phyloP scores from a whole-genome alignment of 177 flowering plant species.

The Tripterygium wilfordii region DNA sequence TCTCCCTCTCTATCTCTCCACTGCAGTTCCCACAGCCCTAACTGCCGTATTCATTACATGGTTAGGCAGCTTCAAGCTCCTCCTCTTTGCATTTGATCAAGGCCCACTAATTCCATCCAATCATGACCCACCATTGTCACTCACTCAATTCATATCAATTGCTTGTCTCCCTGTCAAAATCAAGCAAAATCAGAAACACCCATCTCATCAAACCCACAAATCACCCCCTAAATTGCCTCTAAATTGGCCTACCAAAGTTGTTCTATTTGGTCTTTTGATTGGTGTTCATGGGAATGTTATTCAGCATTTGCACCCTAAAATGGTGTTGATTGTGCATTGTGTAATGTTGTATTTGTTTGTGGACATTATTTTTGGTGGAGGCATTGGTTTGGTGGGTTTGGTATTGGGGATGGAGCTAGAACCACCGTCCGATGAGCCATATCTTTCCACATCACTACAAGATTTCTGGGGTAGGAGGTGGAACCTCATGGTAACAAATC shows the following conservation, averaged over 20 bases:
- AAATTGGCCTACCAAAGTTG: slow-evolving; percentile 7
- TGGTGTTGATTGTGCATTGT: slow-evolving; percentile 15
- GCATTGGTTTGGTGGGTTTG: slow-evolving; percentile 2
- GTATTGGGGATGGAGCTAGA: slow-evolving; percentile 17
- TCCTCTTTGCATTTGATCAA: slow-evolving; percentile 29
- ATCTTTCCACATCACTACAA: slow-evolving; percentile 32
- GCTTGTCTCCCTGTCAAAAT: slow-evolving; percentile 32
- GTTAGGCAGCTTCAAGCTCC: slow-evolving; percentile 41
- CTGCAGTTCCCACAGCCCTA: slow-evolving; percentile 14
- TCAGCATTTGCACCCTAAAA: slow-evolving; percentile 4
- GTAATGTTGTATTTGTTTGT: slow-evolving; percentile 15
- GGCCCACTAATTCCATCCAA: slow-evolving; percentile 26
- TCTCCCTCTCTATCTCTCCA: slow-evolving; percentile 37
- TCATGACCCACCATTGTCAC: slow-evolving; percentile 14
- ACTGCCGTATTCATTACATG: slow-evolving; percentile 32
- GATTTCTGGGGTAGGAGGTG: slow-evolving; percentile 51
- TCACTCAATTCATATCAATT: slow-evolving; percentile 19
- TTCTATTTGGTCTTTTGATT: slow-evolving; percentile 3
- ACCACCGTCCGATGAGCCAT: slow-evolving; percentile 36
- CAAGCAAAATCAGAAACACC: too few species aligned
- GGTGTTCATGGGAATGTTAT: slow-evolving; percentile 3
- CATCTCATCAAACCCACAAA: slow-evolving; percentile 1
- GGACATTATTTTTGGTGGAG: slow-evolving; percentile 11
- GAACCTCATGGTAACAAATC: slow-evolving; percentile 37
- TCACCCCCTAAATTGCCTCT: slow-evolving; percentile 2